A percentile compares a stretch with the other conserved stretches of the same genome.
phyloP scores from a whole-genome alignment of 805 yeast genomes.

The Kazachstania psychrophila region DNA sequence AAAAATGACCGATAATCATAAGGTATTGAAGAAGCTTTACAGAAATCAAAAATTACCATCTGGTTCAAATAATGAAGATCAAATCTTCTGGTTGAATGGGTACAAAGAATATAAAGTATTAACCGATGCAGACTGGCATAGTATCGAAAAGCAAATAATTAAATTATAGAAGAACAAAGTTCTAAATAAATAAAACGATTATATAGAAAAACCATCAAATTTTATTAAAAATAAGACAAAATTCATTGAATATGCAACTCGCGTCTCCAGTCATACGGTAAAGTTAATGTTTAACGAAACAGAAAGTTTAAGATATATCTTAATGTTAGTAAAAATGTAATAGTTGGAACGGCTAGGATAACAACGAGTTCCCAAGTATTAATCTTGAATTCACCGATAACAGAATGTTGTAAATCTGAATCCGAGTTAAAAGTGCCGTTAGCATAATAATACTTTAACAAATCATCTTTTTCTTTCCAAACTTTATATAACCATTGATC shows the following conservation, averaged over 20 bases:
- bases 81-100: constrained; percentile 62
- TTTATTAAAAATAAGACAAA: no score
- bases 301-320: constrained; percentile 3
- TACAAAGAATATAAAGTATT: constrained; percentile 44
- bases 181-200: no score
- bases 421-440: constrained; percentile 41
- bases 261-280: no score
- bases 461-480: constrained; percentile 73
- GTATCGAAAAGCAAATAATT: constrained; percentile 22
- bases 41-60: constrained; percentile 61
- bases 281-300: not conserved
- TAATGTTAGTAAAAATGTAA: constrained; percentile 4
- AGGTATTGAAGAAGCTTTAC: constrained; percentile 61
- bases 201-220: no score
- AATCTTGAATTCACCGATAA: constrained; percentile 20
- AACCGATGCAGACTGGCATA: constrained; percentile 48
- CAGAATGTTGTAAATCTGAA: constrained; percentile 10
- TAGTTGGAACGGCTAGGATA: constrained; percentile 14
- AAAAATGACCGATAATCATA: constrained; percentile 69
- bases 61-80: constrained; percentile 51
- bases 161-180: constrained; percentile 21
- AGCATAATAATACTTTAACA: constrained; percentile 52
- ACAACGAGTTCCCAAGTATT: constrained; percentile 11
- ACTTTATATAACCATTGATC: constrained; percentile 63
- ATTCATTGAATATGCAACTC: no score